phyloP scores from a whole-genome alignment of 129 eudicot species.

The Artemisia argyi region DNA sequence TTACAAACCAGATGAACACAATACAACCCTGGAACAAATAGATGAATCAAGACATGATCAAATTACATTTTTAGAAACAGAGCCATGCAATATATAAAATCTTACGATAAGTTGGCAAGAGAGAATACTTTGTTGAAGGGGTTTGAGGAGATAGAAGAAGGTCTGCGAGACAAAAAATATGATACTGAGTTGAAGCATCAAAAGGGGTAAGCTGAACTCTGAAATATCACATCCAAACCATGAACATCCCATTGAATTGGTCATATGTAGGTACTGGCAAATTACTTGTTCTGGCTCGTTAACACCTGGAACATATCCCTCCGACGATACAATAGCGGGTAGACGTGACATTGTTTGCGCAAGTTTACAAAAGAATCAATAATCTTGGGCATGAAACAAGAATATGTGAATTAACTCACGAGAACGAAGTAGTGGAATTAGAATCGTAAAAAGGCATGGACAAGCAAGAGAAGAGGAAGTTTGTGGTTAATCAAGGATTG shows the following conservation, averaged over 20 bases:
- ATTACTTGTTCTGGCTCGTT: slow-evolving; percentile 38
- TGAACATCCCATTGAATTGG: slow-evolving; percentile 36
- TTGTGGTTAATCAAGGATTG: slow-evolving; percentile 14
- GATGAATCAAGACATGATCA: slow-evolving; percentile 16
- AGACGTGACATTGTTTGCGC: slow-evolving; percentile 24
- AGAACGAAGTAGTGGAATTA: not conserved
- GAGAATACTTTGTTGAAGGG: slow-evolving; percentile 58
- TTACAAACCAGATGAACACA: slow-evolving; percentile 30
- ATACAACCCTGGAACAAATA: slow-evolving; percentile 52
- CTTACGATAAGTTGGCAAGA: slow-evolving; percentile 72
- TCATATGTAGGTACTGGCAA: slow-evolving; percentile 42
- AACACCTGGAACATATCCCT: slow-evolving; percentile 40
- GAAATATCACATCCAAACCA: slow-evolving; percentile 50
- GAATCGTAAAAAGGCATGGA: slow-evolving; percentile 6
- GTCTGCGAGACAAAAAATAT: slow-evolving; percentile 40
- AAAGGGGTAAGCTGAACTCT: slow-evolving; percentile 38
- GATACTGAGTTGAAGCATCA: slow-evolving; percentile 40
- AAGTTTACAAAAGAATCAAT: not conserved
- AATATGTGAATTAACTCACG: not conserved
- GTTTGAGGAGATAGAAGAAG: slow-evolving; percentile 38
- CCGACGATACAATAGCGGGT: slow-evolving; percentile 34
- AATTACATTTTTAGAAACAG: slow-evolving; percentile 3
- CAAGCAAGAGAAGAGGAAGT: slow-evolving; percentile 24
- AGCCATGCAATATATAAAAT: not conserved
- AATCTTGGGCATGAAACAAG: not conserved